Evolutionary conservation across 2,329 filamentous ascomycete genomes (phyloP).

Genomic region (Dactylellina leptospora): DNA sequence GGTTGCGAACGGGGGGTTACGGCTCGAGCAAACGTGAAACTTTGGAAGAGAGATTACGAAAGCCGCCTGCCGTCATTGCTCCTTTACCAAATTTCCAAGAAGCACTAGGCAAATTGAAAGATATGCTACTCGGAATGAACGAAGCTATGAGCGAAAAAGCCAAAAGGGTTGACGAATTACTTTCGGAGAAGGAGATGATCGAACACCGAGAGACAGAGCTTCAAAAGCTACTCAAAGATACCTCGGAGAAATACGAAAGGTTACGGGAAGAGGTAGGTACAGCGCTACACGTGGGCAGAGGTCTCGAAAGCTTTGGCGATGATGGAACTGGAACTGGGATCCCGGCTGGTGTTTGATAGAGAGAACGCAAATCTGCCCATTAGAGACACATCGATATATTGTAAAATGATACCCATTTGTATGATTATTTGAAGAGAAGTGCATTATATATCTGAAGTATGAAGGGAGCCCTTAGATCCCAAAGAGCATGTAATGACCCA

Average conservation of each 20-base stretch:
- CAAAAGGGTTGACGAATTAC: constrained; percentile 32
- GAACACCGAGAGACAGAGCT: constrained; percentile 38
- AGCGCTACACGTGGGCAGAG: constrained; percentile 42
- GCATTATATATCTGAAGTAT: constrained; percentile 5
- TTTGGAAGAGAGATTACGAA: constrained; percentile 37
- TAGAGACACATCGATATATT: no score
- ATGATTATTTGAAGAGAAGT: constrained; percentile 14
- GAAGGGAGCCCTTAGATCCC: neutral
- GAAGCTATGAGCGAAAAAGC: constrained; percentile 15
- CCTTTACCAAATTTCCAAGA: constrained; percentile 41
- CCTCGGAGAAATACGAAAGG: constrained; percentile 42
- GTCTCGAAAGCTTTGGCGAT: constrained; percentile 45
- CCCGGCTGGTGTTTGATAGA: constrained; percentile 27
- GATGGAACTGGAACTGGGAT: constrained; percentile 23
- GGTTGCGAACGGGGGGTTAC: constrained; percentile 46
- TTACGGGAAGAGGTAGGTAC: constrained; percentile 38
- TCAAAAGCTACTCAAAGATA: constrained; percentile 32
- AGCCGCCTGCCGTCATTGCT: constrained; percentile 39
- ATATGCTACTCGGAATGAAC: constrained; percentile 35
- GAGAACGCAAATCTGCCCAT: neutral
- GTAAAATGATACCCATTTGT: constrained; percentile 35
- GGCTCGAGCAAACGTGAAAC: constrained; percentile 40
- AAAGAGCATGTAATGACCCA: neutral
- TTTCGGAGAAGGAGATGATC: constrained; percentile 46
- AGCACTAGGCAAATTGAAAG: constrained; percentile 26